These are phyloP conservation scores for Gliomastix tumulicola DNA, from an alignment of 2,329 filamentous ascomycete species.

Conservation along the genomic window DNA sequence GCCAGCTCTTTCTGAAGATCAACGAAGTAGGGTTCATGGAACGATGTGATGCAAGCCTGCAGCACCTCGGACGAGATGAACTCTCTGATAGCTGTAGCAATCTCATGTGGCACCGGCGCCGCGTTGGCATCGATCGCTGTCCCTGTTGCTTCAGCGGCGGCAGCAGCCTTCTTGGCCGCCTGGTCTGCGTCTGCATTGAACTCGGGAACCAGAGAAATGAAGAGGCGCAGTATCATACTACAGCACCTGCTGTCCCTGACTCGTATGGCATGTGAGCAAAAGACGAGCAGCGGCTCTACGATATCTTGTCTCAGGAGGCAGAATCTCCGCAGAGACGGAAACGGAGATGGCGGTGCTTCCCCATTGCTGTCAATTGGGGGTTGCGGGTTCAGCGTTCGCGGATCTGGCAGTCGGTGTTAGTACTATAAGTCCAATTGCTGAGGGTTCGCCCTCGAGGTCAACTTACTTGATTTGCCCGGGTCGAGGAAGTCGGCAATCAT, in stretches of 20 bases:
- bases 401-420: constrained; percentile 15
- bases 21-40: constrained; percentile 95
- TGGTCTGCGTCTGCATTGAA: constrained; percentile 51
- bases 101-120: constrained; percentile 42
- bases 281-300: constrained; percentile 82
- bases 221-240: constrained; percentile 76
- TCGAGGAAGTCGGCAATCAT: constrained; percentile 88
- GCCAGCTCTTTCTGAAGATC: constrained; percentile 92
- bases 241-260: constrained; percentile 89
- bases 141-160: constrained; percentile 15
- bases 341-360: constrained; percentile 25
- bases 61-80: constrained; percentile 87
- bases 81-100: constrained; percentile 67
- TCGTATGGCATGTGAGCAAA: constrained; percentile 83
- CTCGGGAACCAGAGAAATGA: constrained; percentile 76
- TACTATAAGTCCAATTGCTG: not conserved
- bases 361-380: constrained; percentile 3
- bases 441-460: not conserved
- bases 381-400: constrained; percentile 13
- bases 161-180: constrained; percentile 7
- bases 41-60: constrained; percentile 79
- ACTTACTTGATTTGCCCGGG: constrained; percentile 58
- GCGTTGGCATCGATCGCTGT: constrained; percentile 21
- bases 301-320: constrained; percentile 72
- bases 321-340: constrained; percentile 67